Conservation (phyloP, 345 rosid genomes). For the Viola odorata region DNA sequence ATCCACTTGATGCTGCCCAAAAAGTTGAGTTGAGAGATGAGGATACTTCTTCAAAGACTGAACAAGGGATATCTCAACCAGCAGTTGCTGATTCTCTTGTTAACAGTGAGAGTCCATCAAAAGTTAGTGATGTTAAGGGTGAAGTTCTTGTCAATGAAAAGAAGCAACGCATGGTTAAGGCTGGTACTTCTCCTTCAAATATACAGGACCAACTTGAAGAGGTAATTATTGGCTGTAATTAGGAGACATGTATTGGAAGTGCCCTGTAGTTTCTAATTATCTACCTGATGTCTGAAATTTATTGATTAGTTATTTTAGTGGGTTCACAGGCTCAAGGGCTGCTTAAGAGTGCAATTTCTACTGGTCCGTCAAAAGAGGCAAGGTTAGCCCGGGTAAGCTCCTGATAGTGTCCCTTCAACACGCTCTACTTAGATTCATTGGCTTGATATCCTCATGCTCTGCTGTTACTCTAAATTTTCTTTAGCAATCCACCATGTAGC, state of each 20-base stretch:
- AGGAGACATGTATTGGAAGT: constrained; percentile 6
- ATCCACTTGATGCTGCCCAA: constrained; percentile 27
- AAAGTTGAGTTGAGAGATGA: constrained; percentile 24
- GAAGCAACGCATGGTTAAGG: constrained; percentile 38
- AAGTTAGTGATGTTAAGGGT: constrained; percentile 34
- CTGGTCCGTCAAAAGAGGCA: constrained; percentile 98
- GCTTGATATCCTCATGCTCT: too few species aligned
- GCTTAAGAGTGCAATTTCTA: constrained; percentile 71
- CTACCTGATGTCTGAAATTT: constrained; percentile 7
- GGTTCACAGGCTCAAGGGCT: constrained; percentile 86
- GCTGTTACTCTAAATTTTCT: too few species aligned
- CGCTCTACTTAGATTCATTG: too few species aligned
- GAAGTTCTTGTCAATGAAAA: constrained; percentile 38
- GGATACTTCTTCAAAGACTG: constrained; percentile 38
- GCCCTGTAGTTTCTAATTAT: constrained; percentile 5
- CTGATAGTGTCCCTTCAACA: background rate
- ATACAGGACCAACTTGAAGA: constrained; percentile 90
- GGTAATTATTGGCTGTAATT: constrained; percentile 36
- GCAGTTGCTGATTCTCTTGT: constrained; percentile 30
- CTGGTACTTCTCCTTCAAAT: constrained; percentile 38
- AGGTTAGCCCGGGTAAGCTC: constrained; percentile 89
- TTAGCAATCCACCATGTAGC: background rate
- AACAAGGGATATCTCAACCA: constrained; percentile 40
- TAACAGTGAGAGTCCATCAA: constrained; percentile 29
- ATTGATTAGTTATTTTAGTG: constrained; percentile 21